Percentiles rank a stretch among this genome's conserved stretches.
phyloP scores from a whole-genome alignment of 352 stramenopile species.

The Phytophthora chlamydospora region DNA sequence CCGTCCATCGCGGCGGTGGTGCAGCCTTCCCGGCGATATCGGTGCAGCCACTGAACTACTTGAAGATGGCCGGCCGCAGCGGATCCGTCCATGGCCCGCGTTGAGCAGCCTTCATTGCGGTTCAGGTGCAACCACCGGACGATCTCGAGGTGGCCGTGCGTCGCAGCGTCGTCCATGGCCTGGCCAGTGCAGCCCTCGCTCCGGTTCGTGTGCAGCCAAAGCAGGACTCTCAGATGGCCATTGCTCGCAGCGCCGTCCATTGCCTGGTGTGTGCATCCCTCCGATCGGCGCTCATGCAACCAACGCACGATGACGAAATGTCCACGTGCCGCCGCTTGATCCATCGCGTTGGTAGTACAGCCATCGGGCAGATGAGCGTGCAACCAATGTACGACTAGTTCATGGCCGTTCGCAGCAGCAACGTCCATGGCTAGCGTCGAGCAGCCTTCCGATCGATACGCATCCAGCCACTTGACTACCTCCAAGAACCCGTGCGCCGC shows the following conservation, averaged over 20 bases:
- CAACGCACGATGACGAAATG: too few species aligned
- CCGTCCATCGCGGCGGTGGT: conserved; percentile 25
- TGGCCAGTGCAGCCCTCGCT: too few species aligned
- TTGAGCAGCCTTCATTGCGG: conserved; percentile 20
- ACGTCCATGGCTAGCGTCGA: conserved; percentile 11
- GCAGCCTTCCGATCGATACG: conserved; percentile 17
- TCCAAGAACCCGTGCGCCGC: conserved; percentile 11
- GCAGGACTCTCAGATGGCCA: too few species aligned
- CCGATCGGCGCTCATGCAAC: too few species aligned
- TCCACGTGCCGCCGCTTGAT: too few species aligned
- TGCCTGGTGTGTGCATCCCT: conserved; percentile 5
- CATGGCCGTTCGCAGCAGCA: conserved; percentile 9
- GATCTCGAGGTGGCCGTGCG: conserved; percentile 9
- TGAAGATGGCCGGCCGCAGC: conserved; percentile 24
- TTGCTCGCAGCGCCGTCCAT: conserved; percentile 9
- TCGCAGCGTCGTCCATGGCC: too few species aligned
- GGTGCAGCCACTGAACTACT: conserved; percentile 30
- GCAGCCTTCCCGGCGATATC: conserved; percentile 9
- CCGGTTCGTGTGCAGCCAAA: too few species aligned
- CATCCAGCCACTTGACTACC: conserved; percentile 29
- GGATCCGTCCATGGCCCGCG: conserved; percentile 9
- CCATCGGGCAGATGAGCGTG: too few species aligned
- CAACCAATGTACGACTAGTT: too few species aligned
- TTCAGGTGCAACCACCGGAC: conserved; percentile 14
- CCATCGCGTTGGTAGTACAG: too few species aligned